Evolutionary conservation across 2,329 filamentous ascomycete species (phyloP), one percentile per base, ranked within the genome.

Genomic region (Fusarium cyanostomum): DNA sequence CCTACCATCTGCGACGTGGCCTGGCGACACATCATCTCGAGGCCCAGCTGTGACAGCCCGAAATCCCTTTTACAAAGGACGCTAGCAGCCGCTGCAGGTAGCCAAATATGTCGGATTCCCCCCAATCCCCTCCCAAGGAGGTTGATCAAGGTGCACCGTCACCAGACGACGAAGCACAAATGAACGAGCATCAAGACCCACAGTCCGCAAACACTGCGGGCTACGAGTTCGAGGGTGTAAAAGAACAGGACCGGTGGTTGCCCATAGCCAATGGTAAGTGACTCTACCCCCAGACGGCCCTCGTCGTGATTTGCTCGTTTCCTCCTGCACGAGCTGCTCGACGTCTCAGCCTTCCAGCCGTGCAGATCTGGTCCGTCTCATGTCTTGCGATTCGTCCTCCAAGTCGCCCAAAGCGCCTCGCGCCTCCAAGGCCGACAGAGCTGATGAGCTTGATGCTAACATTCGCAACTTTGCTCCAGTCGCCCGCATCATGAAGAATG

Each of bases 231-330:
- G 94, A 98, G 82, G 76, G 76, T 44, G 94, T 98, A 80, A 98
- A 98, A 86, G 95, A 99, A 82, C 95, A 99, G 82, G 95, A 99
- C 82, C 86, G 95, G 85, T 99, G 95, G 95, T 87, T 99, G 78
- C 95, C 95, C 78, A 99, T 99, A 87, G 95, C 95, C 82, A 99
- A 99, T 93, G 95, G 95, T 99, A 87, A 87, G 95, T 95, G 56
- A 56, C 21, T 64, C 58, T 55, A 61, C 66, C 52, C 51, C 56
- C 49, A 52, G 46, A 64, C 37, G 55, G 33, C 48, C 56, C 54
- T 52, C 52, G 52, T 84, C 83, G 80, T 81, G 81, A 76, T 77
- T 76, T 73, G 73, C 62, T 70, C 71, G 67, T 69, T 63, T 30
- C 58, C 56, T 54, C 68, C 60, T 65, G 64, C 62, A 59, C 61